Base-by-base conservation (phyloP, 116 monocot genomes). In the Dioscorea cayenensis region DNA sequence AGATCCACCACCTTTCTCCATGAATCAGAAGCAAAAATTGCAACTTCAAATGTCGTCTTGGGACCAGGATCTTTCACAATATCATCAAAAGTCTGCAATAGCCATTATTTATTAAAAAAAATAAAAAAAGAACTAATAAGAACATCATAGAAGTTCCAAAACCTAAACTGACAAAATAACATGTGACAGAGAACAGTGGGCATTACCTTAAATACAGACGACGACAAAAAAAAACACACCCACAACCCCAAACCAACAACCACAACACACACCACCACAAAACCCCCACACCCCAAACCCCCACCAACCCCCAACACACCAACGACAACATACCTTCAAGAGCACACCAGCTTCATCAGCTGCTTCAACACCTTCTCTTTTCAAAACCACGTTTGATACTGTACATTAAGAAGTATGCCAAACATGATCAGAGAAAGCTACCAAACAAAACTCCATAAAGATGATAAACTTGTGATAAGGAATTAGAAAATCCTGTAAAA, bases 1-100 rank as follows among this genome's bases (percentile, higher is more conserved):
- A 60, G 25, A 38, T n/a, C 28, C 66, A 10, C 29, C 61, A 96
- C 96, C 96, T 96, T 96, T 88, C 75, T 92, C 90, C 90, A 96
- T 64, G 87, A 86, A 77, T 80, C 79, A 25, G 82, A 86, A 49
- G 77, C 90, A 79, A 96, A 92, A 70, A 92, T 85, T 72, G 90
- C 80, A 72, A 92, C 88, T 66, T 96, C 96, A 80, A 75, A 81
- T 69, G 92, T 80, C 63, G 90, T 82, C 68, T 87, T 90, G 23
- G 85, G 77, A 19, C 82, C 84, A 66, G 87, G 70, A 36, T 82
- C 65, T 69, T 80, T 87, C 11, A 60, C 29, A 66, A 84, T 79
- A 12, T 90, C 92, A 79, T 84, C 80, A 72, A 90, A 77, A 74
- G 61, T 77, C 96, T 96, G 76, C 36, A 55, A 0, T 55, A 2